phyloP scores from a whole-genome alignment of 495 filamentous ascomycete species.

The Aspergillus coremiiformis region DNA sequence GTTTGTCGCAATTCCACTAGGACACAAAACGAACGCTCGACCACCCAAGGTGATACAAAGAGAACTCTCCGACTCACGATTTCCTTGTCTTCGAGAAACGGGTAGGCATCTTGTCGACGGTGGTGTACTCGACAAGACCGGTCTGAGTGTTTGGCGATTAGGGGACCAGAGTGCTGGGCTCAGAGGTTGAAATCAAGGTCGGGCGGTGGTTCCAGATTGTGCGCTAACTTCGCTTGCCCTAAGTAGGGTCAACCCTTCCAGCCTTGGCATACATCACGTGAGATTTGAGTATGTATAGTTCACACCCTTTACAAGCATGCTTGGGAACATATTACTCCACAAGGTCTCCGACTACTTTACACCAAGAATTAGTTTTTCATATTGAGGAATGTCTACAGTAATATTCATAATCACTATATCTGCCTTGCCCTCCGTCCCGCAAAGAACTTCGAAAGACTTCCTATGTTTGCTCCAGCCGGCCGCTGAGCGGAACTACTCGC shows the following conservation, averaged over 20 bases:
- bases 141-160: slow-evolving; percentile 37
- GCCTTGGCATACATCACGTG: slow-evolving; percentile 16
- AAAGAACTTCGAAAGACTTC: slow-evolving; percentile 35
- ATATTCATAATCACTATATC: not conserved
- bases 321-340: no score
- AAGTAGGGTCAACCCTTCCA: slow-evolving; percentile 26
- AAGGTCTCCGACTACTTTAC: no score
- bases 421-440: slow-evolving; percentile 5
- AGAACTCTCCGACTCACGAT: slow-evolving; percentile 51
- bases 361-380: not conserved
- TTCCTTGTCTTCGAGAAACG: slow-evolving; percentile 76
- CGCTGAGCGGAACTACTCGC: slow-evolving; percentile 15
- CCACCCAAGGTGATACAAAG: slow-evolving; percentile 13
- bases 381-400: not conserved
- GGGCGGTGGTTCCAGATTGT: slow-evolving; percentile 30
- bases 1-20: slow-evolving; percentile 17
- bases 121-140: slow-evolving; percentile 41
- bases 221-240: slow-evolving; percentile 40
- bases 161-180: slow-evolving; percentile 32
- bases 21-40: slow-evolving; percentile 9
- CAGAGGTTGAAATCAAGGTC: slow-evolving; percentile 40
- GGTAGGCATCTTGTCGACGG: slow-evolving; percentile 67
- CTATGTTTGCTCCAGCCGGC: slow-evolving; percentile 23
- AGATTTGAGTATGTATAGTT: no score
- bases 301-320: no score